Conservation (phyloP, 768 basidiomycete species). For the Mycena galericulata region DNA sequence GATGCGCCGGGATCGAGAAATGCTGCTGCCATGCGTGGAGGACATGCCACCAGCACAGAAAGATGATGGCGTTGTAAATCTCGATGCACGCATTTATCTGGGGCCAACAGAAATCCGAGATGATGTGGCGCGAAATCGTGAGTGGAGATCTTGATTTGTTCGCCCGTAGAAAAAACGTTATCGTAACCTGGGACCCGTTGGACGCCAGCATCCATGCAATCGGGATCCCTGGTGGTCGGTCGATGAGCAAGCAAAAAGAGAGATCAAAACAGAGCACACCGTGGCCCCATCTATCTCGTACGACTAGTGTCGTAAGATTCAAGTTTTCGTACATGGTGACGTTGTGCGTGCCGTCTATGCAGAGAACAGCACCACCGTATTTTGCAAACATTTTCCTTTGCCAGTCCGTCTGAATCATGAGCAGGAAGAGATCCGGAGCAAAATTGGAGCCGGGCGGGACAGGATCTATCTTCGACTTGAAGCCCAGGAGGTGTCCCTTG, state of each 20-base stretch:
- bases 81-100: constrained; percentile 12
- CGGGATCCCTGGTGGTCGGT: neutral
- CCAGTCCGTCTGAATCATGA: constrained; percentile 26
- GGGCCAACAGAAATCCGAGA: constrained; percentile 25
- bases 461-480: neutral
- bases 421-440: constrained; percentile 3
- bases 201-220: constrained; percentile 12
- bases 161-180: constrained; percentile 22
- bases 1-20: constrained; percentile 6
- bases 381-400: constrained; percentile 14
- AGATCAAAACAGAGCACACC: neutral
- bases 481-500: neutral
- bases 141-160: neutral
- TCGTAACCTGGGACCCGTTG: constrained; percentile 33
- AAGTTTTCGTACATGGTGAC: constrained; percentile 23
- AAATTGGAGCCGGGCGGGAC: constrained; percentile 8
- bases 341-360: constrained; percentile 33
- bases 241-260: neutral
- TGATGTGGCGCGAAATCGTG: neutral
- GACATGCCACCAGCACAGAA: constrained; percentile 47
- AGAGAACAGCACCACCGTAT: constrained; percentile 10
- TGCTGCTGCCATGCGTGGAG: constrained; percentile 46
- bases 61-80: constrained; percentile 1
- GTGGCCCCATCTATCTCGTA: neutral
- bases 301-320: constrained; percentile 14